These are phyloP conservation scores for Vickermania ingenoplastis DNA, from an alignment of 208 protist genomes.

Conservation along the genomic window DNA sequence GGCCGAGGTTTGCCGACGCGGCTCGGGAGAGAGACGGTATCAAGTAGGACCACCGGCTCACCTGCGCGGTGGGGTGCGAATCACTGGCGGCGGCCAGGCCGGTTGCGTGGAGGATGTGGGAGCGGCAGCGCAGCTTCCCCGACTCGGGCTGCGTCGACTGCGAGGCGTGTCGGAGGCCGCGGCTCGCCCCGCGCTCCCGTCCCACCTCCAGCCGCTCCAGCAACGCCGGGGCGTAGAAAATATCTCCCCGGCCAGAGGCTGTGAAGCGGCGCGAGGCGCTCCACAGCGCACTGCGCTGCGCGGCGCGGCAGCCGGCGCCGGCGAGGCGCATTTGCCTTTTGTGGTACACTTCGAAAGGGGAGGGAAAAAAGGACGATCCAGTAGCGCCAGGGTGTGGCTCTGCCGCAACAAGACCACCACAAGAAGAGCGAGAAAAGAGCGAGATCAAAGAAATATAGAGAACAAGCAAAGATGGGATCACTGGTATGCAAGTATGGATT, in stretches of 20 bases:
- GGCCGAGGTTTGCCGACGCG: conserved; percentile 23
- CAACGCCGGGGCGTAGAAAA: conserved; percentile 18
- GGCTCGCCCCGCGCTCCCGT: conserved; percentile 13
- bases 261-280: background rate
- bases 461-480: no score
- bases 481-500: no score
- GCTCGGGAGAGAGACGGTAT: conserved; percentile 27
- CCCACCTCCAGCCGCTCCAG: conserved; percentile 14
- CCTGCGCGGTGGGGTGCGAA: conserved; percentile 10
- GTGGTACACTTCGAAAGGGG: no score
- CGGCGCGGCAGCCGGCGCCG: no score
- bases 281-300: no score
- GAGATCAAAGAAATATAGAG: no score
- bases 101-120: conserved; percentile 28
- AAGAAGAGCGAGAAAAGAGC: no score
- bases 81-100: background rate
- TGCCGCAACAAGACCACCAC: no score
- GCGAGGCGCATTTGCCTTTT: no score
- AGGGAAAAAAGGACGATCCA: no score
- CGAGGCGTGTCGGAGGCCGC: conserved; percentile 37
- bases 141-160: conserved; percentile 47
- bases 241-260: conserved; percentile 38
- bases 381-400: no score
- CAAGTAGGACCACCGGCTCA: conserved; percentile 53
- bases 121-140: conserved; percentile 60